Evolutionary conservation across 148 eudicot genomes (phyloP).

Genomic region (Beta vulgaris): DNA sequence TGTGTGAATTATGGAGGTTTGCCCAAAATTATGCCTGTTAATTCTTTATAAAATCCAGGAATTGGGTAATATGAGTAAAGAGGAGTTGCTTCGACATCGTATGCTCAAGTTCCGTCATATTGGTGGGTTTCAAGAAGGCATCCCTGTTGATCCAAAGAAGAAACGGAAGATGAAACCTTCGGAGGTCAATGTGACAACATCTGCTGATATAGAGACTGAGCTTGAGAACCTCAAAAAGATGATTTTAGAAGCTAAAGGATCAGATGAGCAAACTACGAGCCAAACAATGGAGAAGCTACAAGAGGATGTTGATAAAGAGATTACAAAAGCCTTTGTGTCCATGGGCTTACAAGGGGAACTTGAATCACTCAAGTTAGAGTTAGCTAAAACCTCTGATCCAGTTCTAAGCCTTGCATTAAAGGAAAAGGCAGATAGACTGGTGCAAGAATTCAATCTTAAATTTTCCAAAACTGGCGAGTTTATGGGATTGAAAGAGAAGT

Average conservation of each 20-base stretch:
- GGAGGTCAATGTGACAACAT: background rate
- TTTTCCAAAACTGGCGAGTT: slow-evolving; percentile 15
- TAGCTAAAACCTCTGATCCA: slow-evolving; percentile 3
- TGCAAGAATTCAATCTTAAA: slow-evolving; percentile 17
- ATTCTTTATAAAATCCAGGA: slow-evolving; percentile 4
- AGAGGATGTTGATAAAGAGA: slow-evolving; percentile 22
- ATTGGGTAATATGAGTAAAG: slow-evolving; percentile 17
- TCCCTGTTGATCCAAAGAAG: slow-evolving; percentile 14
- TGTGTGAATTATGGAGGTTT: background rate
- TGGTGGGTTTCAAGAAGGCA: slow-evolving; percentile 19
- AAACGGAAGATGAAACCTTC: slow-evolving; percentile 17
- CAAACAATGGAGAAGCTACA: slow-evolving; percentile 13
- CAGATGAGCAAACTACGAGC: background rate
- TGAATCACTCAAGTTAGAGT: slow-evolving; percentile 11
- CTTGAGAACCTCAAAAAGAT: slow-evolving; percentile 16
- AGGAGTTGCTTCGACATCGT: slow-evolving; percentile 16
- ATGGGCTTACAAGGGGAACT: slow-evolving; percentile 26
- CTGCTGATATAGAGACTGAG: slow-evolving; percentile 13
- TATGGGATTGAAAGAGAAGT: slow-evolving; percentile 18
- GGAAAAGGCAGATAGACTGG: slow-evolving; percentile 18
- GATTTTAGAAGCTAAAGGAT: slow-evolving; percentile 18
- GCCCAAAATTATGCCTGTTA: background rate
- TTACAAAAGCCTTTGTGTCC: slow-evolving; percentile 11
- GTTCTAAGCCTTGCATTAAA: background rate
- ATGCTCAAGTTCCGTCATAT: slow-evolving; percentile 22